Conservation (phyloP, 768 basidiomycete genomes). For the Polyporus arcularius region DNA sequence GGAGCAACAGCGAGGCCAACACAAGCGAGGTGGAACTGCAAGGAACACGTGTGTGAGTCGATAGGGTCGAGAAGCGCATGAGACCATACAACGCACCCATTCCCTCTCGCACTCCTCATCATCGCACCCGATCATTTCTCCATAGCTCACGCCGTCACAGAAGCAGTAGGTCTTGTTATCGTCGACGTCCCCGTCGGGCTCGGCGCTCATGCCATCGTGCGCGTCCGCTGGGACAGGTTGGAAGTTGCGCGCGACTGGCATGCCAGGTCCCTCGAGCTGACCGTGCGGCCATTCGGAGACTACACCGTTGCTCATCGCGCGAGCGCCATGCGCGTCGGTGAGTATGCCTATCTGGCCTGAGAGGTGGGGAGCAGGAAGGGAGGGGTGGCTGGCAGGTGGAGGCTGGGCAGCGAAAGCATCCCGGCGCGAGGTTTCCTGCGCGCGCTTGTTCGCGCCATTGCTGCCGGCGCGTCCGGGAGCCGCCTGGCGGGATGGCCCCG, state of each 20-base stretch:
- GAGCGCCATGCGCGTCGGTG: constrained; percentile 16
- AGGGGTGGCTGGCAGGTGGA: constrained; percentile 54
- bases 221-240: constrained; percentile 34
- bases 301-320: constrained; percentile 38
- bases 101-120: constrained; percentile 76
- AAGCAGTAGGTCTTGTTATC: constrained; percentile 76
- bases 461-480: constrained; percentile 32
- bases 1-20: constrained; percentile 68
- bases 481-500: constrained; percentile 31
- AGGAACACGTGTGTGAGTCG: neutral
- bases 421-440: constrained; percentile 31
- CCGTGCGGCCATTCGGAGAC: constrained; percentile 42
- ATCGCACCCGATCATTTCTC: constrained; percentile 96
- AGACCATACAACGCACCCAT: constrained; percentile 69
- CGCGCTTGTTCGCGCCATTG: constrained; percentile 19
- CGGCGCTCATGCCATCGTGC: constrained; percentile 41
- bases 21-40: constrained; percentile 79
- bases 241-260: constrained; percentile 62
- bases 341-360: constrained; percentile 9
- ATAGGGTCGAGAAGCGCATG: neutral
- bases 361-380: constrained; percentile 47
- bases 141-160: constrained; percentile 83
- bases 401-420: constrained; percentile 53
- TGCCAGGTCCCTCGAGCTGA: constrained; percentile 75
- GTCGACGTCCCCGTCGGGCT: constrained; percentile 59